Percentiles rank a stretch among this genome's conserved stretches.
phyloP scores from a whole-genome alignment of 1,139 yeast genomes.

The Pichia terricola region DNA sequence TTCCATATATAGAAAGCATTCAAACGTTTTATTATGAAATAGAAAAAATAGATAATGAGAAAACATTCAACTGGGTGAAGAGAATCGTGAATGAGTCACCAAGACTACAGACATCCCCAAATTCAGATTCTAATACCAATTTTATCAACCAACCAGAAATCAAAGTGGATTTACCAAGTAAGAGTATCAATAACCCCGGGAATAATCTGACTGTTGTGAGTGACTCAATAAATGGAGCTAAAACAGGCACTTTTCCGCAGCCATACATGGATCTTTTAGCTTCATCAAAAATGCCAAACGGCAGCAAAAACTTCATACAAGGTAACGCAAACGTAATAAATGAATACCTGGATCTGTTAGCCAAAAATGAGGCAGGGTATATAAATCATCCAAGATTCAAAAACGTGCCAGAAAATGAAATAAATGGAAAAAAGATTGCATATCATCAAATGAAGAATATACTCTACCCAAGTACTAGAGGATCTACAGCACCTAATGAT shows the following conservation, averaged over 20 bases:
- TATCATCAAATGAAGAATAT: conserved; percentile 12
- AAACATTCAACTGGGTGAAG: conserved; percentile 17
- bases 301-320: no score
- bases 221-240: not conserved
- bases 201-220: not conserved
- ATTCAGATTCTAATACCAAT: not conserved
- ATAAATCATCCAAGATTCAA: conserved; percentile 11
- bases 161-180: not conserved
- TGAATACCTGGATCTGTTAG: not conserved
- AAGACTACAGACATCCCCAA: no score
- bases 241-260: no score
- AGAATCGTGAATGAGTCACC: not conserved
- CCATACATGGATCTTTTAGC: no score
- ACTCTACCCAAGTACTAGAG: conserved; percentile 11
- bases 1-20: conserved; percentile 18
- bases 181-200: not conserved
- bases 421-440: conserved; percentile 10
- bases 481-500: conserved; percentile 7
- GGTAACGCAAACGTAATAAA: no score
- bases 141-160: conserved; percentile 1
- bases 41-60: conserved; percentile 9
- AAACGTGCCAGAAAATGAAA: conserved; percentile 7
- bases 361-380: not conserved
- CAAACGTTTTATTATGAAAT: conserved; percentile 16
- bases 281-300: no score